Base-by-base conservation (phyloP, 345 rosid genomes). In the Citrus inodora region DNA sequence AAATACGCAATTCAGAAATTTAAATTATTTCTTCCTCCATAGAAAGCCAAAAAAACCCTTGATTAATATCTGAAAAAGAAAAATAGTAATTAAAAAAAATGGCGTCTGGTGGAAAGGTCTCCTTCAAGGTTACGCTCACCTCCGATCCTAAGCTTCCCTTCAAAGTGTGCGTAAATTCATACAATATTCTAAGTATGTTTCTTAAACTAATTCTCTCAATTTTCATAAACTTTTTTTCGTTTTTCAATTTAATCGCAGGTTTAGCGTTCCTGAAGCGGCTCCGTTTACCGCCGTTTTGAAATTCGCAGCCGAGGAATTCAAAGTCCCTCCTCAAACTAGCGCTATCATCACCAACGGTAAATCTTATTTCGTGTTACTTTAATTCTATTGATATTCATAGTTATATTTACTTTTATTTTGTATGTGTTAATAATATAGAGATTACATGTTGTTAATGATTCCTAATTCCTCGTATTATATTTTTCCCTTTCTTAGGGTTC, bases 121-220 rank as follows among this genome's bases (percentile, higher is more conserved):
- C 97, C 68, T 95, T 95, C 91, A 93, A 93, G 83, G 98, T 95
- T 60, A 95, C 94, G 40, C 94, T 95, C 72, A 95, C 98, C 74
- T 95, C 99, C 60, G 99, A 95, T 87, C 99, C 99, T 16, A 95
- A 95, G 87, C 98, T 95, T 70, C 98, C 98, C 64, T 95, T 95
- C 93, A 93, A 93, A 93, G 98, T 95, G 99, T 95, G 76, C 14
- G 86, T 73, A 59, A 25, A 58, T 68, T 74, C 38, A 22, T 70
- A 0, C 21, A 4, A 0, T 40, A 51, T 53, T 19, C 21, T 68
- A 46, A 46, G 51, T 11, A 13, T 28, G 48, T 53, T 28, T 10
- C 9, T 81, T 66, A 8, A 30, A n/a, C 48, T 42, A 8, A 9
- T 38, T 59, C 8, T 42, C 33, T 80, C 2, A 22, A 42, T 78